Evolutionary conservation across 768 basidiomycete species (phyloP).

Genomic region (Tylopilus plumbeoviolaceoides): DNA sequence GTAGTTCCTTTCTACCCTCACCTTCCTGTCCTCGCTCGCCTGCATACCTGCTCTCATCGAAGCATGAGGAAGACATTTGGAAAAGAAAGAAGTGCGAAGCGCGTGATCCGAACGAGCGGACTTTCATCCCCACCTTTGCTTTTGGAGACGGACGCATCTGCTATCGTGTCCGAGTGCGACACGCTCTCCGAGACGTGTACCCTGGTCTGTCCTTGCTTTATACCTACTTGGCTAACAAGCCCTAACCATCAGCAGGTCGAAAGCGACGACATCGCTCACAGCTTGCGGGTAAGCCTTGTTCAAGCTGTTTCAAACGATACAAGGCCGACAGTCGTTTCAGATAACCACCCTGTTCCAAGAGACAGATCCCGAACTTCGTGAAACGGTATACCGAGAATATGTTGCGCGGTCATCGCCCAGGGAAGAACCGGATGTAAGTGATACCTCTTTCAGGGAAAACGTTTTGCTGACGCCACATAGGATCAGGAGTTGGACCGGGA

Average conservation of each 20-base stretch:
- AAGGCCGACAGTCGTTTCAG: neutral
- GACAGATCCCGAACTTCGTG: neutral
- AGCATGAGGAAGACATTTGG: neutral
- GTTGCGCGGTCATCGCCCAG: neutral
- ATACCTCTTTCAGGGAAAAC: neutral
- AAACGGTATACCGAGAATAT: slow-evolving; percentile 11
- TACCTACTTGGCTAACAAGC: neutral
- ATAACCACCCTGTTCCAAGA: slow-evolving; percentile 14
- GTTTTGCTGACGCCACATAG: neutral
- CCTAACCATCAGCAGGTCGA: slow-evolving; percentile 8
- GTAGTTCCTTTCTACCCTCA: too few species aligned
- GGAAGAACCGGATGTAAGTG: neutral
- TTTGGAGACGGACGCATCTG: neutral
- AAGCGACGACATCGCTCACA: neutral
- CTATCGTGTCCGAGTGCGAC: neutral
- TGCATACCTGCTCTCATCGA: neutral
- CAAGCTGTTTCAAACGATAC: neutral
- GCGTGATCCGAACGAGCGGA: neutral
- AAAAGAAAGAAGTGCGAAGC: neutral
- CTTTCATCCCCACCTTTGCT: neutral
- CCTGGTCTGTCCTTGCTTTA: slow-evolving; percentile 4
- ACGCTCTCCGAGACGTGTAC: slow-evolving; percentile 13
- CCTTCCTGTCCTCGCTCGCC: neutral
- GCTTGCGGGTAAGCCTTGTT: neutral
- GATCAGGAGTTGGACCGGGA: slow-evolving; percentile 34